phyloP scores from a whole-genome alignment of 1,139 yeast genomes.

The Saccharomyces hybrid region DNA sequence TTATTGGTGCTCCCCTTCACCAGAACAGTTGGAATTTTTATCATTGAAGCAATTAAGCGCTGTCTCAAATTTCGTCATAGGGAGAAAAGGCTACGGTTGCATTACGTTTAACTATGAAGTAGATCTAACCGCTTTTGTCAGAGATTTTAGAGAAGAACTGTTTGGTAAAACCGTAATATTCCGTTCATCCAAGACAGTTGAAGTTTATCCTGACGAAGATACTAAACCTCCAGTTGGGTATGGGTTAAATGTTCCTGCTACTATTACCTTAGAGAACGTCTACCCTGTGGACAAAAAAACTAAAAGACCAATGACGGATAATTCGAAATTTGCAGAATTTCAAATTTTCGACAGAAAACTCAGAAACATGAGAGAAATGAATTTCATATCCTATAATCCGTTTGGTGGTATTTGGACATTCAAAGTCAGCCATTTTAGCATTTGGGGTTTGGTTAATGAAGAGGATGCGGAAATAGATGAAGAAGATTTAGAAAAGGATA shows the following conservation, averaged over 20 bases:
- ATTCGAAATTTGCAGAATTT: constrained; percentile 37
- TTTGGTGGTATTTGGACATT: constrained; percentile 72
- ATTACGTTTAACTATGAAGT: constrained; percentile 67
- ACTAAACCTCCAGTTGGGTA: constrained; percentile 58
- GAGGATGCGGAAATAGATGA: constrained; percentile 51
- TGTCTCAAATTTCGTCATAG: constrained; percentile 65
- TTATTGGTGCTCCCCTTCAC: constrained; percentile 77
- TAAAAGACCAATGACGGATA: constrained; percentile 35
- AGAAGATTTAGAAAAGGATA: constrained; percentile 32
- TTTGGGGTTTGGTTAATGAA: constrained; percentile 82
- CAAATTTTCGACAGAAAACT: constrained; percentile 44
- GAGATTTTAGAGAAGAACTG: constrained; percentile 38
- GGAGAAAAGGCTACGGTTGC: constrained; percentile 70
- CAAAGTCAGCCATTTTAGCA: constrained; percentile 82
- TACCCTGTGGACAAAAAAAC: constrained; percentile 41
- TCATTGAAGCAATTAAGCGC: constrained; percentile 45
- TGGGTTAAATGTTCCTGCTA: constrained; percentile 80
- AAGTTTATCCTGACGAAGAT: constrained; percentile 55
- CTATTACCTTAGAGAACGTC: constrained; percentile 63
- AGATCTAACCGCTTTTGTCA: constrained; percentile 51
- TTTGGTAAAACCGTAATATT: constrained; percentile 57
- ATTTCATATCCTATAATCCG: constrained; percentile 73
- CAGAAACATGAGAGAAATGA: constrained; percentile 56
- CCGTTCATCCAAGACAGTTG: constrained; percentile 46
- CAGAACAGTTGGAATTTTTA: constrained; percentile 44